Base-by-base conservation (phyloP, 768 basidiomycete genomes). In the Trametes maxima region DNA sequence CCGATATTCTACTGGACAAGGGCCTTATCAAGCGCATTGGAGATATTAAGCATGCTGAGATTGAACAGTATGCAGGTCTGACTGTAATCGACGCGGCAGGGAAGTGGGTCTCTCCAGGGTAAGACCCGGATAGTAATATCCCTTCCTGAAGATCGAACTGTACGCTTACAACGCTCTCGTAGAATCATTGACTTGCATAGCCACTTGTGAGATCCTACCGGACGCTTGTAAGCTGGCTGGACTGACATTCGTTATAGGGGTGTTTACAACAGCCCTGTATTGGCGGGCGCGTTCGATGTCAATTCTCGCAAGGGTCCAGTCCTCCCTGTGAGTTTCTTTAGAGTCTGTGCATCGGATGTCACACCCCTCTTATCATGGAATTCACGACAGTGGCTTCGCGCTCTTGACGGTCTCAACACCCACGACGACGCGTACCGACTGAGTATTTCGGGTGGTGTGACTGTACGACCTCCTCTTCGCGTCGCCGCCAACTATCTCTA, bases 71-170 rank as follows among this genome's bases (percentile, higher is more conserved):
- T 53, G 52, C 66, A 7, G 70, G 77, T 14, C 67, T 85, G 17
- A 77, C 81, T 12, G 79, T 84, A 28, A 69, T 92, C 14, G 85
- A 95, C 63, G 85, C 82, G 1, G 73, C 83, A 40, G 87, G 86
- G 10, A 79, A 85, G 16, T 94, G 91, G 91, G 80, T 93, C 12
- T 90, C 91, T 0, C 90, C 92, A n/a, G 92, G 86, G 76, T 76
- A 57, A 46, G 62, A 60, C 13, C n/a, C n/a, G n/a, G n/a, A n/a
- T n/a, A 24, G 24, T 24, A 12, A 7, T 13, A 12, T 43, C 24
- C 3, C n/a, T n/a, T 37, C 40, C 14, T 24, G n/a, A n/a, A 12
- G 22, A 25, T 16, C 24, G 12, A 2, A 36, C 28, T 1, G 14
- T 8, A 21, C 2, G 10, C 14, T 48, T 50, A 21, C 43, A 21